Percentiles rank a stretch among this genome's conserved stretches.
These are phyloP conservation scores for Castanea mollissima DNA, from an alignment of 306 rosid species.

Conservation along the genomic window DNA sequence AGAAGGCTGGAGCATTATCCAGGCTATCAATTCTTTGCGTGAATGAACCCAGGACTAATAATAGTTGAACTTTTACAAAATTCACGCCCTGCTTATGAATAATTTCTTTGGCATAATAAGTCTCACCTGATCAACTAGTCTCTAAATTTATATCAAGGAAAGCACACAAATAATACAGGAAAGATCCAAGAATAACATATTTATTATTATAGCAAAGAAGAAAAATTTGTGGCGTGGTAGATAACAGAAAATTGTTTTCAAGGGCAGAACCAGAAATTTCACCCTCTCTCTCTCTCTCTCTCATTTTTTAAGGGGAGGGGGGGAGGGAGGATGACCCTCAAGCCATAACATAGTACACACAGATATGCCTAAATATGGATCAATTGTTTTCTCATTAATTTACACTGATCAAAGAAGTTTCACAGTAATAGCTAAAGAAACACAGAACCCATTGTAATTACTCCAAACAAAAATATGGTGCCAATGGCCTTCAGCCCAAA, in stretches of 20 bases:
- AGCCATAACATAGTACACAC: not conserved
- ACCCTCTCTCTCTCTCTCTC: no score
- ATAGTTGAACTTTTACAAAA: not conserved
- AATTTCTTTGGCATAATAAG: no score
- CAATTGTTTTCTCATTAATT: not conserved
- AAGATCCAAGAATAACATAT: not conserved
- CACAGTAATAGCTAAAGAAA: not conserved
- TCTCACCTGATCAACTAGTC: not conserved
- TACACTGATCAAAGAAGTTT: not conserved
- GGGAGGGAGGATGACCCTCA: no score
- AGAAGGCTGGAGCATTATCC: not conserved
- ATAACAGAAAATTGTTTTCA: not conserved
- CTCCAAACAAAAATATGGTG: not conserved
- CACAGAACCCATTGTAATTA: not conserved
- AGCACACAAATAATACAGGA: not conserved
- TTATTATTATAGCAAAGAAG: not conserved
- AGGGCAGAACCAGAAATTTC: no score
- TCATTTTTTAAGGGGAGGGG: no score
- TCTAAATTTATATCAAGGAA: not conserved
- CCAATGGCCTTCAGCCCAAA: no score
- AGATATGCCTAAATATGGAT: not conserved
- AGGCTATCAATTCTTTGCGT: not conserved
- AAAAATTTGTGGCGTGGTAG: not conserved
- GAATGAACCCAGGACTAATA: not conserved
- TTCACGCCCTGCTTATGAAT: not conserved